Evolutionary conservation across 129 eudicot species (phyloP), one percentile per base, ranked within the genome.

Genomic region (Centrapalus pauciflorus): DNA sequence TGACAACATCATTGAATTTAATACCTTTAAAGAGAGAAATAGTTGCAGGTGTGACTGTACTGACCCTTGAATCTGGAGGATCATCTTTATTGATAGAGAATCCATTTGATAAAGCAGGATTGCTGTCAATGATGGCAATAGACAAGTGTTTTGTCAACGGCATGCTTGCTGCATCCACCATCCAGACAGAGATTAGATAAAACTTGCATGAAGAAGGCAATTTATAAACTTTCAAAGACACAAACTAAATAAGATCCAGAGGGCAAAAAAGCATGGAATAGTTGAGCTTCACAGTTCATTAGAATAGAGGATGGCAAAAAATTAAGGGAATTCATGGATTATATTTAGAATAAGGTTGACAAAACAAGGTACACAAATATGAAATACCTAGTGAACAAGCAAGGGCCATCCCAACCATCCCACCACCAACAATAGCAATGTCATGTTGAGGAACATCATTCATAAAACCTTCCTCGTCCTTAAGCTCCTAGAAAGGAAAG

Each of bases 381-480:
- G n/a, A n/a, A n/a, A n/a, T 85, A 92, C 98, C 98, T 64, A 88
- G 64, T 14, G 98, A 88, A 81, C 83, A 88, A 57, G 99, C 97
- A 38, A 94, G 82, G 76, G 94, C 97, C 88, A 94, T 89, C 64
- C 99, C 99, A 66, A 94, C 99, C 99, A 94, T 82, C 76, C 99
- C 99, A 48, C 99, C 99, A 50, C 99, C 99, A 82, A 94, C 88
- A 71, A 94, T 86, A 69, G 99, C 99, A 48, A 94, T 59, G 76
- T 94, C 99, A 80, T 86, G 85, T 25, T 84, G 85, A 35, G 87
- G 93, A 68, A 79, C 52, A 70, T 71, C 78, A 55, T 37, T 74
- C 8, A 62, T 16, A 29, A 23, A 16, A n/a, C 65, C 63, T 5
- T 49, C 73, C 45, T 81, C 74, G 17, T 35, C 76, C 55, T 51